Conservation (phyloP, 805 yeast species). For the Ogataea henricii region DNA sequence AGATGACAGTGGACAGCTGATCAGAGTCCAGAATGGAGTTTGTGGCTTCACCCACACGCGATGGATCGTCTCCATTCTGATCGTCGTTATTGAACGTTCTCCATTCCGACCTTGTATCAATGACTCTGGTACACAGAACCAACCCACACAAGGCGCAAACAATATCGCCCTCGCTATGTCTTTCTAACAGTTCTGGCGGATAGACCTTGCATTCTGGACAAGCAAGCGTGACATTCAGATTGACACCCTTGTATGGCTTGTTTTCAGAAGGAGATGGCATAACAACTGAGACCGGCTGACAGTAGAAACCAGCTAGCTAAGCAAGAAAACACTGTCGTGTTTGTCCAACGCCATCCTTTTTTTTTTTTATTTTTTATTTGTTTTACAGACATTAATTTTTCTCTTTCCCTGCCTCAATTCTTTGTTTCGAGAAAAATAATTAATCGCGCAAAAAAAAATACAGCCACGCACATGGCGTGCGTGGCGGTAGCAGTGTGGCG, state of each 20-base stretch:
- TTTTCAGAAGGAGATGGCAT: constrained; percentile 28
- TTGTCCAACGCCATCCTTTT: neutral
- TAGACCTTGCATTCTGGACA: constrained; percentile 96
- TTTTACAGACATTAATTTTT: neutral
- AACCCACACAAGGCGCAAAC: constrained; percentile 98
- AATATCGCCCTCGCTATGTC: constrained; percentile 96
- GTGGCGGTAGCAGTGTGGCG: neutral
- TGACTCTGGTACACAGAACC: constrained; percentile 87
- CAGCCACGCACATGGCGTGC: neutral
- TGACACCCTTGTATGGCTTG: constrained; percentile 57
- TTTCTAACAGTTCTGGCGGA: constrained; percentile 93
- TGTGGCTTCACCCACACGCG: constrained; percentile 98
- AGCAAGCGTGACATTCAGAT: constrained; percentile 82
- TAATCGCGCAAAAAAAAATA: too few relatives aligned
- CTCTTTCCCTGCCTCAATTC: too few relatives aligned
- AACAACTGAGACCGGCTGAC: constrained; percentile 2
- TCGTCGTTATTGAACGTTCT: constrained; percentile 97
- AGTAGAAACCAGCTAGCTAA: neutral
- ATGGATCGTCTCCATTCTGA: constrained; percentile 97
- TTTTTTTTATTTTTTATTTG: neutral
- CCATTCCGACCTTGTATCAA: constrained; percentile 97
- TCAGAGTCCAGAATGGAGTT: constrained; percentile 90
- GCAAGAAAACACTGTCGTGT: neutral
- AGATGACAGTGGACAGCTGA: constrained; percentile 89
- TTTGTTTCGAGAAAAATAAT: neutral